Evolutionary conservation across 106 monocot species (phyloP), one percentile per base, ranked within the genome.

Genomic region (Apostasia ramifera): DNA sequence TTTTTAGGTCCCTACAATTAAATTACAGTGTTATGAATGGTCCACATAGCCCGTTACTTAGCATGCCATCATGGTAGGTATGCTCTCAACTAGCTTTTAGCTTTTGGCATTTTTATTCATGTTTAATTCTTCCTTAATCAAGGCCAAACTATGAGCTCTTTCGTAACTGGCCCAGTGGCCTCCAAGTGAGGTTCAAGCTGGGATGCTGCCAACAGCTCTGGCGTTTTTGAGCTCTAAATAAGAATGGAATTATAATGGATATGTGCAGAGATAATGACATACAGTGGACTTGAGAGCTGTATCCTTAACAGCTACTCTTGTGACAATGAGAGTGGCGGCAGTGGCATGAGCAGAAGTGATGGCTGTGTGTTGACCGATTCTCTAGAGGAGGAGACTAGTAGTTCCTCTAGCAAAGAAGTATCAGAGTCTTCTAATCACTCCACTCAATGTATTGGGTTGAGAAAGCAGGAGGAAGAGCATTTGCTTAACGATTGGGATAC

Each of bases 251-350:
- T n/a, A 46, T 55, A 41, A 15, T 70, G 8, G 42, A 47, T 69
- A 45, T 59, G 53, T 86, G 83, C 85, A 98, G 97, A 80, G 47
- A 79, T 93, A 47, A 83, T 76, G 80, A 93, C 85, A 43, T 98
- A 98, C 62, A 85, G 71, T 68, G 97, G 97, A 9, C 83, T 98
- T 1, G 92, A 97, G 72, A 89, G 80, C 61, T 86, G 89, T 72
- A 89, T 89, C 40, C 71, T 82, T 12, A 89, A 87, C 75, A 72
- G 86, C 53, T 83, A 77, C 68, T 57, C 89, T 44, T 86, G 81
- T 57, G 85, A 93, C 41, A 73, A 73, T 40, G 89, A 83, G 48
- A 83, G 77, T 42, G 78, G 73, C 12, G 77, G 77, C 53, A 78
- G 85, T n/a, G 74, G 64, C 12, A 70, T 56, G 38, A 84, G 76